These are phyloP conservation scores for Leccinellum albellum DNA, from an alignment of 768 basidiomycete species.

Conservation along the genomic window DNA sequence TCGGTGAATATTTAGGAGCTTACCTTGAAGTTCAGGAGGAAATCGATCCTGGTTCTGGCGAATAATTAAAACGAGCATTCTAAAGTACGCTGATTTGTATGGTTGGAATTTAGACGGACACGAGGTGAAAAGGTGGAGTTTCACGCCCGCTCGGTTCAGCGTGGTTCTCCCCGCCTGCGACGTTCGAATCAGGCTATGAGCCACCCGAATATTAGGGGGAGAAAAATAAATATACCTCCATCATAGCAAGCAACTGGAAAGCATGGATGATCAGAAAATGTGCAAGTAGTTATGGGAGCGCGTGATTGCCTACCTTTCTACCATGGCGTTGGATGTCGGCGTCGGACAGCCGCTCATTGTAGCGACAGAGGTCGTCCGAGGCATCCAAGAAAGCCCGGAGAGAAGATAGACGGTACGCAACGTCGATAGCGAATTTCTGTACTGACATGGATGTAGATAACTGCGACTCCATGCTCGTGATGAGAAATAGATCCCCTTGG, in stretches of 20 bases:
- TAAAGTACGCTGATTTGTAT: slow-evolving; percentile 49
- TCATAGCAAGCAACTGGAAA: slow-evolving; percentile 43
- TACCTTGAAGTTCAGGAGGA: slow-evolving; percentile 27
- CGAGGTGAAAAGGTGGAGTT: slow-evolving; percentile 43
- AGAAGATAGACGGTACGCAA: slow-evolving; percentile 29
- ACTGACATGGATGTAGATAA: slow-evolving; percentile 14
- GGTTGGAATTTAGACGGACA: slow-evolving; percentile 39
- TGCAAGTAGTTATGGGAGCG: background rate
- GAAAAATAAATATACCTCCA: slow-evolving; percentile 43
- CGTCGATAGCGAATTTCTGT: slow-evolving; percentile 28
- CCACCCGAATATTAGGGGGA: background rate
- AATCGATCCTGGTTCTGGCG: slow-evolving; percentile 32
- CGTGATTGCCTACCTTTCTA: slow-evolving; percentile 22
- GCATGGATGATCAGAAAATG: slow-evolving; percentile 5
- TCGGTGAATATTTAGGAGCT: background rate
- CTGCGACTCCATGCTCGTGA: slow-evolving; percentile 11
- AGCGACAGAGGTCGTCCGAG: slow-evolving; percentile 23
- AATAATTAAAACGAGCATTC: slow-evolving; percentile 40
- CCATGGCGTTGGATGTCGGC: slow-evolving; percentile 21
- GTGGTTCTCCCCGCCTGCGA: slow-evolving; percentile 46
- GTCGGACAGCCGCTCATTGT: slow-evolving; percentile 15
- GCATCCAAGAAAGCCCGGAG: slow-evolving; percentile 29
- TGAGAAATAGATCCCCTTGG: slow-evolving; percentile 14
- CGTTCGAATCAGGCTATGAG: background rate
- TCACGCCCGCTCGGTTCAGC: slow-evolving; percentile 39